Base-by-base conservation (phyloP, 208 protist species). In the Leishmania braziliensis region DNA sequence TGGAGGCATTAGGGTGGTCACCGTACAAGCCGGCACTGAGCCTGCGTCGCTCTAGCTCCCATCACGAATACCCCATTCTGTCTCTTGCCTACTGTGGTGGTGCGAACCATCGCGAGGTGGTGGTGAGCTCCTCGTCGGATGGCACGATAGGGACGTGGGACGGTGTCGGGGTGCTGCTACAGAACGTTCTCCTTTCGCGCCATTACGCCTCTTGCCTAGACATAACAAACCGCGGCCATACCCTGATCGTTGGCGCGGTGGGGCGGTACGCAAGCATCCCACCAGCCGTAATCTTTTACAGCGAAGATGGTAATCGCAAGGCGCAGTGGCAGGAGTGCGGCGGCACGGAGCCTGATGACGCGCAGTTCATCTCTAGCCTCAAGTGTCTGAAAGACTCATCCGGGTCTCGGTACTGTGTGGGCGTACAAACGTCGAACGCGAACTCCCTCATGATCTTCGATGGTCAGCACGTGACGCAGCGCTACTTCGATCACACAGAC, bases 161-260 rank as follows among this genome's bases (percentile, higher is more conserved):
- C 84, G 79, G 89, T 1, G 82, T 77, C 3, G 95, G 93, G 36
- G 80, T 85, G 74, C 82, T 95, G 54, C 88, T 88, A 50, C 92
- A 95, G 85, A 96, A 91, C 77, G 88, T 95, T 48, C 77, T 91
- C 20, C 89, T 97, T 43, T 90, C 95, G 2, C 89, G 89, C 60
- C 95, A 96, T 75, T 97, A 96, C 86, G 95, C 95, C 66, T 91
- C 92, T 14, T 95, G 92, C 23, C 89, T 97, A 29, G 95, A 96
- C 75, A 78, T 97, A 73, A 87, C 93, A 16, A 95, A 93, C 80
- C 86, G 88, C 75, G 92, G 93, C 6, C 88, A 89, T 53, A 88
- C 87, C 23, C 84, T 97, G 26, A 89, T 97, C 75, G 95, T 96
- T 16, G 95, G 93, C 46, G 88, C 90, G 20, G 92, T 94, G 1